phyloP scores from a whole-genome alignment of 163 green algal genomes.

The Scenedesmus sp. region DNA sequence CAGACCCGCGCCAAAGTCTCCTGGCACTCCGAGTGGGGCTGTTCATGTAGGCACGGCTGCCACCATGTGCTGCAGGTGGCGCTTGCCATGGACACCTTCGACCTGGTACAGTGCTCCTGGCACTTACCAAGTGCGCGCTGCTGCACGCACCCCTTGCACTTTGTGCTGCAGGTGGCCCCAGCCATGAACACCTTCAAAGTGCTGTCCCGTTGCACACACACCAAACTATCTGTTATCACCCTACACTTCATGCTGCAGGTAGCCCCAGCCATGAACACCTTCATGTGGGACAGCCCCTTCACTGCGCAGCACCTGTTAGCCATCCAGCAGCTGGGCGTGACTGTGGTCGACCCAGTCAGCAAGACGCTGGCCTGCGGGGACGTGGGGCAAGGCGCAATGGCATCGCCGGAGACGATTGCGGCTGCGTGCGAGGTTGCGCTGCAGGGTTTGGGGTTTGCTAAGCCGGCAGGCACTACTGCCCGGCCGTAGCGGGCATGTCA shows the following conservation, averaged over 20 bases:
- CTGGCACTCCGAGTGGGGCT: too few species aligned
- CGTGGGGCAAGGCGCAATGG: constrained; percentile 92
- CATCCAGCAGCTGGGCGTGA: constrained; percentile 62
- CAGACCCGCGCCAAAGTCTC: too few species aligned
- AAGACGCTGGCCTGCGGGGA: constrained; percentile 97
- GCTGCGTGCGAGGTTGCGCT: constrained; percentile 20
- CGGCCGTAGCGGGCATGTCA: neutral
- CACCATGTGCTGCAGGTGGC: neutral
- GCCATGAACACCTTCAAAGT: constrained; percentile 97
- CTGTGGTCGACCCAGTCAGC: constrained; percentile 78
- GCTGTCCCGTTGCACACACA: neutral
- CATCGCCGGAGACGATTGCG: constrained; percentile 52
- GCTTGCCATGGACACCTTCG: neutral
- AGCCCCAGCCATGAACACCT: constrained; percentile 98
- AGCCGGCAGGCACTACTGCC: neutral
- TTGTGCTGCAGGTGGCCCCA: constrained; percentile 83
- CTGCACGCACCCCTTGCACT: constrained; percentile 18
- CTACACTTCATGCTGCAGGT: constrained; percentile 68
- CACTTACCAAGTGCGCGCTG: neutral
- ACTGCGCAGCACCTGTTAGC: constrained; percentile 85
- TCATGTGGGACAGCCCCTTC: constrained; percentile 95
- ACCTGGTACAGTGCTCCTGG: neutral
- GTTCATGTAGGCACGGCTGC: neutral
- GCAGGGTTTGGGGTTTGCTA: neutral
- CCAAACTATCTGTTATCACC: constrained; percentile 32